Evolutionary conservation across 176 grass and related monocot genomes (phyloP), one percentile per base, ranked within the genome.

Genomic region (Phragmites australis): DNA sequence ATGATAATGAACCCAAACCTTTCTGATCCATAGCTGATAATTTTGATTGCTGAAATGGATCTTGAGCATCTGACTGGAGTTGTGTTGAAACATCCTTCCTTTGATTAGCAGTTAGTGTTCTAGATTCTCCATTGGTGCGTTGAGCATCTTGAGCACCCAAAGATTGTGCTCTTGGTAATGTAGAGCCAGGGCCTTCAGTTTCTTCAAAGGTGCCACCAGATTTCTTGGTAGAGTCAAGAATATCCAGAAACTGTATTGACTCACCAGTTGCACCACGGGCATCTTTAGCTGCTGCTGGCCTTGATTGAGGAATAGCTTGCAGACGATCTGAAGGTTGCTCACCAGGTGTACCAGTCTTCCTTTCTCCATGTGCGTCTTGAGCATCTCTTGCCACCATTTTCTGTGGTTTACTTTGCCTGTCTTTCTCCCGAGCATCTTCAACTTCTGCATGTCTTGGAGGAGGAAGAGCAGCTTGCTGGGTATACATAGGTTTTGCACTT

Each of bases 291-390:
- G 44, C 57, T 63, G 23, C 60, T 37, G 19, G 57, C 45, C 34
- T 82, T 41, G 58, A 52, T 52, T 32, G 44, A 52, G 80, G 34
- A 82, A 48, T 64, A 74, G 44, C 55, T 82, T 74, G 69, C 44
- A 53, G 30, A 82, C 1, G 22, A 43, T 74, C 45, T 9, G 43
- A 63, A 74, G 12, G 15, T 53, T 64, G 57, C 45, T 49, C 31
- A 30, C 14, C 17, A 43, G 71, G 44, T 19, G 48, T 55, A 57
- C 39, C 37, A 53, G 45, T 58, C 68, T 56, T 80, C 7, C 47
- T 80, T 80, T 86, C 68, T 80, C 40, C 77, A 58, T 14, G 41
- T 39, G 37, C 40, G 65, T 30, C 9, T 84, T 68, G 48, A 27
- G 39, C 23, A 44, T 65, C 37, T 55, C 57, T 63, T 40, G 47